Evolutionary conservation across 2,329 filamentous ascomycete species (phyloP).

Genomic region (Falciphora oryzae): DNA sequence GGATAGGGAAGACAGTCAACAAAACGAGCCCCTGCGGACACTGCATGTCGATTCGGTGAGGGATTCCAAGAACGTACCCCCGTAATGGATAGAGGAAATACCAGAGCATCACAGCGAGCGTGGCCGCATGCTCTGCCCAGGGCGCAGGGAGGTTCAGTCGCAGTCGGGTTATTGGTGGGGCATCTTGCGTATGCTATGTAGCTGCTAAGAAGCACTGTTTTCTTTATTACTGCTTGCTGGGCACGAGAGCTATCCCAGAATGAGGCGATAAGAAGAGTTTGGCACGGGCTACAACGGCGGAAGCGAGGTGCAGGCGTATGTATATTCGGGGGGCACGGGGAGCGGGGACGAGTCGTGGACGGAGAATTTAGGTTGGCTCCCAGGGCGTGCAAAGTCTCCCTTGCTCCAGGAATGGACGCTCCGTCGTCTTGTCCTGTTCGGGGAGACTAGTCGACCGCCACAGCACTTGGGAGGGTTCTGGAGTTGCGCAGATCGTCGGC

Average conservation of each 20-base stretch:
- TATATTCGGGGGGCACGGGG: not conserved
- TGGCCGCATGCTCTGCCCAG: conserved; percentile 4
- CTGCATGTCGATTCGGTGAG: not conserved
- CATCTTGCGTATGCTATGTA: not conserved
- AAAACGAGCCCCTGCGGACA: conserved; percentile 3
- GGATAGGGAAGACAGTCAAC: not conserved
- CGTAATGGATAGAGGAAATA: conserved; percentile 71
- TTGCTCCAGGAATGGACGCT: not conserved
- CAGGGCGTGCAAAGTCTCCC: not conserved
- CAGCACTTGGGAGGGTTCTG: not conserved
- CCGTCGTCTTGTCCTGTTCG: not conserved
- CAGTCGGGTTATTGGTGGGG: not conserved
- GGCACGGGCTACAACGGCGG: not conserved
- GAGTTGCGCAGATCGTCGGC: not conserved
- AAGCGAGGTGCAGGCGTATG: not conserved
- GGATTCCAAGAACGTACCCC: conserved; percentile 52
- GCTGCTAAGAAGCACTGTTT: not conserved
- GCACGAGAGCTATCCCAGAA: too few relatives aligned
- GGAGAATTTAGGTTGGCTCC: not conserved
- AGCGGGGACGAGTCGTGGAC: not conserved
- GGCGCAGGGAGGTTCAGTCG: not conserved
- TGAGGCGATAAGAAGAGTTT: not conserved
- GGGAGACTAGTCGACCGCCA: not conserved
- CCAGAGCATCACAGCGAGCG: conserved; percentile 56
- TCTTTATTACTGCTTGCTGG: not conserved